These are phyloP conservation scores for Corchorus capsularis DNA, from an alignment of 345 rosid genomes.

Conservation along the genomic window DNA sequence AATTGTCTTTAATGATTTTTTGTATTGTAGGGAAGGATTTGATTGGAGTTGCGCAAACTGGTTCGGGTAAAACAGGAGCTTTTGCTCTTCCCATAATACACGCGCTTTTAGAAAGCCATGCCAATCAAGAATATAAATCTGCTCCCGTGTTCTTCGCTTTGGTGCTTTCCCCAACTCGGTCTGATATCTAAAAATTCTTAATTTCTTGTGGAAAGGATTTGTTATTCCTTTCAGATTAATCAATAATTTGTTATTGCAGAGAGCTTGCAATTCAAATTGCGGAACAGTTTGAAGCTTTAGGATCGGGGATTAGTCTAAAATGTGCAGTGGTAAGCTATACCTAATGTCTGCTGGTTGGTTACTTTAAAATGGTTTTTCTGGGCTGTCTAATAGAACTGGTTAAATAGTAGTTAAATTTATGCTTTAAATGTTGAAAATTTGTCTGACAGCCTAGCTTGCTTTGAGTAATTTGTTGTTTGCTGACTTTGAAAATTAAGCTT, in stretches of 20 bases:
- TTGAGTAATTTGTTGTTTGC: not conserved
- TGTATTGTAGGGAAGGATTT: conserved; percentile 69
- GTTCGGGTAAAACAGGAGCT: conserved; percentile 96
- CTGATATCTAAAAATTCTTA: not conserved
- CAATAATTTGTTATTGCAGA: conserved; percentile 36
- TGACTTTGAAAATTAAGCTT: not conserved
- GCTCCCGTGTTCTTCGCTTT: conserved; percentile 84
- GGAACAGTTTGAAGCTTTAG: conserved; percentile 93
- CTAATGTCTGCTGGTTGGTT: not conserved
- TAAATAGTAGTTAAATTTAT: not conserved
- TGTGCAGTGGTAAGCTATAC: conserved; percentile 78
- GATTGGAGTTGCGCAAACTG: conserved; percentile 93
- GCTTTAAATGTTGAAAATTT: not conserved
- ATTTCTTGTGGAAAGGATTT: not conserved
- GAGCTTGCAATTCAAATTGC: conserved; percentile 96
- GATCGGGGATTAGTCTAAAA: conserved; percentile 72
- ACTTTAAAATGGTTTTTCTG: not conserved
- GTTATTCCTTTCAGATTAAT: conserved; percentile 11
- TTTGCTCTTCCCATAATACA: conserved; percentile 90
- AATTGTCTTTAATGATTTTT: conserved; percentile 7
- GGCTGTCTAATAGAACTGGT: not conserved
- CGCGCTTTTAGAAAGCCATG: conserved; percentile 64
- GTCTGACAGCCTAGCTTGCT: not conserved
- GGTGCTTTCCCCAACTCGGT: conserved; percentile 95
- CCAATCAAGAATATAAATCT: conserved; percentile 49